Evolutionary conservation across 2,329 filamentous ascomycete genomes (phyloP), one percentile per base, ranked within the genome.

Genomic region (Trichoderma sp.): DNA sequence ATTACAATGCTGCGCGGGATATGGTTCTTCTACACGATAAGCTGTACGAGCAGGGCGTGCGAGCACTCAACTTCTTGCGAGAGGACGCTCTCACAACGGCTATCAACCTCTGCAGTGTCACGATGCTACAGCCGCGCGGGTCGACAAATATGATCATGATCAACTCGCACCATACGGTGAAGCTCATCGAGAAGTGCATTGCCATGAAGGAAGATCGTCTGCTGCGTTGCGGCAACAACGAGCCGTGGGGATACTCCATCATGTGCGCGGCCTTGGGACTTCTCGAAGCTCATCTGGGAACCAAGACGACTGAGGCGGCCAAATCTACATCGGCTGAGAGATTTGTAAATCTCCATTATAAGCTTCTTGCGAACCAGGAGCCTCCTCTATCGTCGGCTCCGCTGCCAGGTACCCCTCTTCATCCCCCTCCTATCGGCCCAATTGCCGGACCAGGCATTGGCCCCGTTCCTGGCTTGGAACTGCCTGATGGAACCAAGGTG

Each of bases 181-280:
- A 88, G 81, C 84, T 91, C n/a, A 87, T 92, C 12, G 89, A 91
- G 79, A 90, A 89, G 80, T 91, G 90, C 76, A 86, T 91, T 50
- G 82, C 83, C 64, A 89, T 92, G 86, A 91, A 91, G 80, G 89
- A 91, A 78, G 89, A 91, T 78, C 87, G 89, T 1, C 86, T 91
- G 8, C 81, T 92, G 29, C 85, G 89, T n/a, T 91, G 89, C 77
- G 90, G 90, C 18, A 91, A 91, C 83, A 90, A 91, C 79, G 90
- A 92, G 79, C 90, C 90, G 0, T 91, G 90, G 90, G 89, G 89
- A 21, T 91, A 91, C 81, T 89, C 88, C 74, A 91, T 91, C 80
- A 90, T 91, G 88, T 91, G 89, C 78, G 89, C 89, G 3, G 89
- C 90, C 1, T 85, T 88, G 31, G 90, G 90, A 3, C 84, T 92